Evolutionary conservation across 2,329 filamentous ascomycete species (phyloP), one percentile per base, ranked within the genome.

Genomic region (Aspergillus fijiensis): DNA sequence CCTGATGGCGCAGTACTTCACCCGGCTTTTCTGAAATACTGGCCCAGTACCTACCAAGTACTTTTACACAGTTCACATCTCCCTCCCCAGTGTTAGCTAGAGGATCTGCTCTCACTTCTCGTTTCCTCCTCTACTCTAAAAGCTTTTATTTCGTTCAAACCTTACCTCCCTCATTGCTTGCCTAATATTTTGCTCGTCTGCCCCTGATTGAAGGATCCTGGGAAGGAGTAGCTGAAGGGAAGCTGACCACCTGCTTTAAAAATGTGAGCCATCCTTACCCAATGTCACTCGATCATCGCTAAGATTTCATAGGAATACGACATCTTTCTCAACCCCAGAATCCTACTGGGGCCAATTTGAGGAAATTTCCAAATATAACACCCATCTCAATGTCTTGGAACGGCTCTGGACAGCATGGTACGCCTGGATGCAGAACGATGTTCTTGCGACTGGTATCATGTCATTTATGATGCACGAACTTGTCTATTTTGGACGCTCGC

Each of bases 391-490:
- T 78, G 83, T 91, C 65, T 81, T 88, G 72, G 95, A 99, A 84
- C 88, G 89, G 73, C 83, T 96, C 67, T 99, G 95, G 95, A 89
- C 91, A 78, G 88, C 92, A 47, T 98, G 92, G 94, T 99, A 99
- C 77, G 86, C 94, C 16, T 99, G 88, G 85, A 96, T 98, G 89
- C 91, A 96, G 77, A 99, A 99, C 77, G 95, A 99, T 80, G 89
- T 90, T 57, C 87, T 99, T 63, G 95, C 95, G 61, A 99, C 95
- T 3, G 95, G 95, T 62, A 95, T 99, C 81, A 89, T 98, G 90
- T 96, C 92, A 71, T 99, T 99, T 77, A 79, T 89, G 68, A 91
- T 98, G 86, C 95, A 99, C 82, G 95, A 99, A 79, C 58, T 87
- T 47, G 85, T 99, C 71, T 99, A 99, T 83, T 99, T 98, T 73